A percentile compares a stretch with the other conserved stretches of the same genome.
phyloP scores from a whole-genome alignment of 805 yeast genomes.

The Candida saitoana region DNA sequence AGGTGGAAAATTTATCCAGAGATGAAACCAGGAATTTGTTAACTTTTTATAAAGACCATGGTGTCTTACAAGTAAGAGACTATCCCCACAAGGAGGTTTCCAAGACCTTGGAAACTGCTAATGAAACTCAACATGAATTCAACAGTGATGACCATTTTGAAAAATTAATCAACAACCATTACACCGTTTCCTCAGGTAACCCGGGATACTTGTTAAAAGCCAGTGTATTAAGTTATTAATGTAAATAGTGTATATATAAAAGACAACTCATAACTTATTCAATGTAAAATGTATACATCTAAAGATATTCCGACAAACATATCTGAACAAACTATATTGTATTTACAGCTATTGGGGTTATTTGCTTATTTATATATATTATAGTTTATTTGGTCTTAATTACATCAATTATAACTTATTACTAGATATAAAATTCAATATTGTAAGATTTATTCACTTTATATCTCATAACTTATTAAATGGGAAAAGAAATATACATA shows the following conservation, averaged over 20 bases:
- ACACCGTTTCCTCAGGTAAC: slow-evolving; percentile 36
- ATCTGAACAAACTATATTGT: no score
- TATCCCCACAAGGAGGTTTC: slow-evolving; percentile 21
- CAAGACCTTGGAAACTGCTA: slow-evolving; percentile 7
- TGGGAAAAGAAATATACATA: slow-evolving; percentile 3
- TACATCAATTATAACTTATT: no score
- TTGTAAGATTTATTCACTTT: no score
- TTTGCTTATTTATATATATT: no score
- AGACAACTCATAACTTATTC: no score
- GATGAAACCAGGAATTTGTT: slow-evolving; percentile 28
- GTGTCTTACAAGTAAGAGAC: slow-evolving; percentile 31
- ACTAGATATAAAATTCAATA: no score
- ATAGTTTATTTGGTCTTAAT: no score
- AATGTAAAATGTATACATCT: no score
- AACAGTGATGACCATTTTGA: slow-evolving; percentile 26
- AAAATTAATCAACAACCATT: slow-evolving; percentile 25
- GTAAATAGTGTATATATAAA: slow-evolving; percentile 5
- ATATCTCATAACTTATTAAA: no score
- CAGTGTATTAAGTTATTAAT: slow-evolving; percentile 20
- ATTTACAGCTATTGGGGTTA: no score
- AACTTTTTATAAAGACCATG: slow-evolving; percentile 28
- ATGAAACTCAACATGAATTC: slow-evolving; percentile 8
- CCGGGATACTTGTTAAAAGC: slow-evolving; percentile 34
- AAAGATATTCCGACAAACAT: no score
- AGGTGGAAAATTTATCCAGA: slow-evolving; percentile 26